phyloP scores from a whole-genome alignment of 352 stramenopile genomes.

The Globisporangium canariense region DNA sequence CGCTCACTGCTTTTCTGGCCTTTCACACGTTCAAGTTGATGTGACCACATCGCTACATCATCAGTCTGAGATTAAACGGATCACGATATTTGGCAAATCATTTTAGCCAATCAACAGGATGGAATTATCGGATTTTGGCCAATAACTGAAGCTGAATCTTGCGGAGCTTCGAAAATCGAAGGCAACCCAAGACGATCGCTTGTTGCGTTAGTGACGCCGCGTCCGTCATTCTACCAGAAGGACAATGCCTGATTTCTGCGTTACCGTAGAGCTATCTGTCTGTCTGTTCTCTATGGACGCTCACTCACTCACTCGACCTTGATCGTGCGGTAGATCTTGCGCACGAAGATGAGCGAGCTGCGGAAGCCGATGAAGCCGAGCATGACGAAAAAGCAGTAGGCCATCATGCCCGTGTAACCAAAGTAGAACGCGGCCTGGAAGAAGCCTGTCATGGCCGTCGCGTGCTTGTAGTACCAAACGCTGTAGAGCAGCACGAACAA shows the following conservation, averaged over 20 bases:
- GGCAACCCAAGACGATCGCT: background rate
- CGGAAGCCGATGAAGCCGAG: constrained; percentile 95
- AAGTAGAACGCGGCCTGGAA: constrained; percentile 98
- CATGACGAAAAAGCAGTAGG: constrained; percentile 97
- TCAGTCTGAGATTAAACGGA: no score
- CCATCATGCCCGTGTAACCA: constrained; percentile 96
- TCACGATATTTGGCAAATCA: no score
- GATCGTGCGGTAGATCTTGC: constrained; percentile 96
- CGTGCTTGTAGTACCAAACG: constrained; percentile 94
- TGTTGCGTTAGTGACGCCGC: background rate
- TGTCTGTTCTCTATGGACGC: no score
- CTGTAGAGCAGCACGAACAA: constrained; percentile 96
- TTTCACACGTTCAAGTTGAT: no score
- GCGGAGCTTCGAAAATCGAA: background rate
- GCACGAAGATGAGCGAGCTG: constrained; percentile 94
- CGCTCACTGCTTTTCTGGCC: no score
- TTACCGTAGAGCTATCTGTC: no score
- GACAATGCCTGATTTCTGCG: no score
- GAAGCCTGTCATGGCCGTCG: constrained; percentile 94
- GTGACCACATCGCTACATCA: no score
- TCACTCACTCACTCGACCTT: constrained; percentile 90
- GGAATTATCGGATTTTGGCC: no score
- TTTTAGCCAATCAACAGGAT: no score
- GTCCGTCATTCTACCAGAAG: background rate
- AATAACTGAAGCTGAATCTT: background rate